Evolutionary conservation across 768 basidiomycete species (phyloP), one percentile per base, ranked within the genome.

Genomic region (Hygrocybe coccinea): DNA sequence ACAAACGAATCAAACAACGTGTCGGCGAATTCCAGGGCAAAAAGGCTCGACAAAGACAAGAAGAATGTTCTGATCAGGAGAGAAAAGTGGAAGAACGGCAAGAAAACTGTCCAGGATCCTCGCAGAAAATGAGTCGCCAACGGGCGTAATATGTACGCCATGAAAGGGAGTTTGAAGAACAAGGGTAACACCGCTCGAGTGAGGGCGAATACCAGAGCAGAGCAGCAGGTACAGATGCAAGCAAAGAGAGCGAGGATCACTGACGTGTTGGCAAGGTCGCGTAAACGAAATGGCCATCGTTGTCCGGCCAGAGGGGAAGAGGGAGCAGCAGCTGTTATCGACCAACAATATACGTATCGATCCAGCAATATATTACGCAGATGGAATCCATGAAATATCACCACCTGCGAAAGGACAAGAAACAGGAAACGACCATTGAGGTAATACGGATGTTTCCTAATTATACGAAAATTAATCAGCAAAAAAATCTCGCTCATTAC

Each of bases 401-500:
- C 69, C 2, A 75, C 9, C 63, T 89, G 87, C 0, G 81, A 76
- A 46, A 80, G 59, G 22, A 81, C 50, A 15, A 88, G 65, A 63
- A 86, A 87, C 7, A 89, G 59, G 5, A 87, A 69, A 15, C 81
- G 80, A 1, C 86, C 86, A 52, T 89, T 89, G 19, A 89, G 73
- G 62, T 88, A 84, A 59, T 82, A 80, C 0, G 86, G 87, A 57
- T 90, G 86, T 68, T 86, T 89, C 63, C 87, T 89, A 58, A n/a
- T n/a, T 12, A 54, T 41, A 25, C 19, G 55, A 33, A 39, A 44
- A 22, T 34, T 14, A 25, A 8, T 15, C 17, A 50, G n/a, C n/a
- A 24, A 19, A 35, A 39, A 3, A 55, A 10, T n/a, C n/a, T n/a
- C n/a, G n/a, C n/a, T n/a, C n/a, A n/a, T n/a, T n/a, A n/a, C n/a